These are phyloP conservation scores for Cylindrotheca closterium DNA, from an alignment of 108 stramenopile species.

Conservation along the genomic window DNA sequence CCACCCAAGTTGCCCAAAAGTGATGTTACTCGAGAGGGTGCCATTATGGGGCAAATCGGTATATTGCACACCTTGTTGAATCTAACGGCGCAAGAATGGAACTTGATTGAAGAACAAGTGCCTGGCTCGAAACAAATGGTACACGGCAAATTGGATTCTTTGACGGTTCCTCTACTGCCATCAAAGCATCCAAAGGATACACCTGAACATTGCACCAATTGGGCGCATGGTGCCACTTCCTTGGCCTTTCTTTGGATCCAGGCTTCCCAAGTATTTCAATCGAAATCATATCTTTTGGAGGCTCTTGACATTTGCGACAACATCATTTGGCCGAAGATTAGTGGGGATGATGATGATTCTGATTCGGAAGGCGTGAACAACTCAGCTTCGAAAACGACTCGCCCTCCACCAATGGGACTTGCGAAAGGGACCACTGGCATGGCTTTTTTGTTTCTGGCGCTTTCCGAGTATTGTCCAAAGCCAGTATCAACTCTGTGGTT, in stretches of 20 bases:
- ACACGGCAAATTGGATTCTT: not conserved
- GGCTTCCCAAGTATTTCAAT: conserved; percentile 53
- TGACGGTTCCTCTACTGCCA: not conserved
- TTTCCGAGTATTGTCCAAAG: conserved; percentile 13
- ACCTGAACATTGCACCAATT: too few species aligned
- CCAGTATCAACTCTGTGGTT: conserved; percentile 25
- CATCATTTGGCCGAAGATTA: conserved; percentile 47
- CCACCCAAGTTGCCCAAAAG: not conserved
- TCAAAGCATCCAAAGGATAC: too few species aligned
- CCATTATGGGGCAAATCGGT: conserved; percentile 61
- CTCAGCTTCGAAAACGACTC: not conserved
- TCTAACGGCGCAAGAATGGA: conserved; percentile 27
- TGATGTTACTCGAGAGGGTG: not conserved
- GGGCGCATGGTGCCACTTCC: conserved; percentile 77
- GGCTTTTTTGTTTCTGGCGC: conserved; percentile 59
- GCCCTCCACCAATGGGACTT: conserved; percentile 55
- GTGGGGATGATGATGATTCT: too few species aligned
- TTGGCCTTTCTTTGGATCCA: conserved; percentile 52
- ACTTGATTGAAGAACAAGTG: not conserved
- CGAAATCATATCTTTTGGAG: conserved; percentile 33
- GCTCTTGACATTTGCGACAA: conserved; percentile 42
- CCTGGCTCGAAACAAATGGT: conserved; percentile 9
- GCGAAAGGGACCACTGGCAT: conserved; percentile 74
- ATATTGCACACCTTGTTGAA: conserved; percentile 55
- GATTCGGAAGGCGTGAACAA: not conserved